A percentile compares a stretch with the other conserved stretches of the same genome.
Evolutionary conservation across 768 basidiomycete species (phyloP).

Genomic region (Pilatotrama ljubarskyi): DNA sequence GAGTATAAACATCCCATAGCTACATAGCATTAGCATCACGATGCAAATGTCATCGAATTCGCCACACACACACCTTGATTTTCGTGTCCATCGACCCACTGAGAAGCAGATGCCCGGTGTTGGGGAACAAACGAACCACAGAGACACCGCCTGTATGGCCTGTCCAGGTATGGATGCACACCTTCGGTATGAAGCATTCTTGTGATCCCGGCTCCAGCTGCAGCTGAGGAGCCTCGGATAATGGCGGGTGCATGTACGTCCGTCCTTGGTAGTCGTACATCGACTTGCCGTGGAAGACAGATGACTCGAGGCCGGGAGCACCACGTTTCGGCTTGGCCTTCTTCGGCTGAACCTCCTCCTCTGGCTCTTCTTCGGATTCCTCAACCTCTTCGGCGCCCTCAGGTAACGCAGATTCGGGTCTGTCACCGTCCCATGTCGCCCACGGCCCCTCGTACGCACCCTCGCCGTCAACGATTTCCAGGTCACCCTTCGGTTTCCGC

Average conservation of each 20-base stretch:
- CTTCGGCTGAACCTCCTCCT: constrained; percentile 57
- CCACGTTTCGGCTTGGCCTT: constrained; percentile 81
- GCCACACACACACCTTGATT: constrained; percentile 79
- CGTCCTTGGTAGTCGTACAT: constrained; percentile 97
- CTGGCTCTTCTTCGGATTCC: constrained; percentile 62
- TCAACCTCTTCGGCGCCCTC: constrained; percentile 52
- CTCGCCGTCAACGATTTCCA: constrained; percentile 87
- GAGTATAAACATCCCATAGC: constrained; percentile 98
- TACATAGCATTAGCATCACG: constrained; percentile 35
- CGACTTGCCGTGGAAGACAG: constrained; percentile 96
- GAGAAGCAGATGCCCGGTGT: constrained; percentile 89
- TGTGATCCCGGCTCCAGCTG: constrained; percentile 77
- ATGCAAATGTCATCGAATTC: not conserved
- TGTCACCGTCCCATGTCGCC: constrained; percentile 88
- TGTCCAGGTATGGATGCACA: constrained; percentile 96
- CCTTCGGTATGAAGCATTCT: constrained; percentile 93
- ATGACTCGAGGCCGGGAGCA: constrained; percentile 83
- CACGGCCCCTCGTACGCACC: constrained; percentile 93
- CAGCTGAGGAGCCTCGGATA: constrained; percentile 85
- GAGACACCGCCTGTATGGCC: constrained; percentile 97
- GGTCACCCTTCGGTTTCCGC: constrained; percentile 73
- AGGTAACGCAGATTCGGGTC: constrained; percentile 59
- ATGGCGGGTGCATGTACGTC: constrained; percentile 94
- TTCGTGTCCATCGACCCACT: constrained; percentile 98
- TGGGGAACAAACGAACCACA: constrained; percentile 90